A percentile compares a stretch with the other conserved stretches of the same genome.
Conservation (phyloP, 306 rosid species). For the Sicyos baderoa region DNA sequence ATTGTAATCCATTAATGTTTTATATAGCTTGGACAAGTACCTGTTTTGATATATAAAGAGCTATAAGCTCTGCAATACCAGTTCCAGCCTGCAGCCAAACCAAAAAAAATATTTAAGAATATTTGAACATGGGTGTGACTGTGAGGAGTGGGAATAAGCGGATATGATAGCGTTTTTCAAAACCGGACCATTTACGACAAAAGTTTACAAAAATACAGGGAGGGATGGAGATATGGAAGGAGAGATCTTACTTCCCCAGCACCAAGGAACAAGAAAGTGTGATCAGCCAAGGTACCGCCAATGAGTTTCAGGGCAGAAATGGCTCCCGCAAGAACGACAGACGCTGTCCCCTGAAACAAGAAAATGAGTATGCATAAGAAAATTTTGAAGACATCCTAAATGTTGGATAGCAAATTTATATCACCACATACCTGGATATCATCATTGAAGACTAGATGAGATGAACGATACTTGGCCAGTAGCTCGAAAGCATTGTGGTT, state of each 20-base stretch:
- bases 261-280: slow-evolving; percentile 86
- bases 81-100: slow-evolving; percentile 56
- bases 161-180: not conserved
- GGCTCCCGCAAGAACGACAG: slow-evolving; percentile 89
- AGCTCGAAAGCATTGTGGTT: slow-evolving; percentile 96
- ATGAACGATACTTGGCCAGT: slow-evolving; percentile 67
- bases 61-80: slow-evolving; percentile 91
- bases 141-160: not conserved
- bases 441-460: slow-evolving; percentile 89
- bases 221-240: not conserved
- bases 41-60: slow-evolving; percentile 76
- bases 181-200: too few relatives aligned
- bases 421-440: slow-evolving; percentile 65
- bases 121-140: not conserved
- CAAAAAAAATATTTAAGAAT: slow-evolving; percentile 21
- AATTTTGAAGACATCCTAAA: not conserved
- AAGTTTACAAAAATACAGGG: not conserved
- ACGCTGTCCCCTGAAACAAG: slow-evolving; percentile 72
- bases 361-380: slow-evolving; percentile 1
- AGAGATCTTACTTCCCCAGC: slow-evolving; percentile 69
- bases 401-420: not conserved
- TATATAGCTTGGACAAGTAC: slow-evolving; percentile 25
- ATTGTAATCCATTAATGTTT: slow-evolving; percentile 1
- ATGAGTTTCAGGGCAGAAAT: slow-evolving; percentile 75
- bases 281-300: slow-evolving; percentile 69